Base-by-base conservation (phyloP, 1,139 yeast genomes). In the Protomyces gravidus region DNA sequence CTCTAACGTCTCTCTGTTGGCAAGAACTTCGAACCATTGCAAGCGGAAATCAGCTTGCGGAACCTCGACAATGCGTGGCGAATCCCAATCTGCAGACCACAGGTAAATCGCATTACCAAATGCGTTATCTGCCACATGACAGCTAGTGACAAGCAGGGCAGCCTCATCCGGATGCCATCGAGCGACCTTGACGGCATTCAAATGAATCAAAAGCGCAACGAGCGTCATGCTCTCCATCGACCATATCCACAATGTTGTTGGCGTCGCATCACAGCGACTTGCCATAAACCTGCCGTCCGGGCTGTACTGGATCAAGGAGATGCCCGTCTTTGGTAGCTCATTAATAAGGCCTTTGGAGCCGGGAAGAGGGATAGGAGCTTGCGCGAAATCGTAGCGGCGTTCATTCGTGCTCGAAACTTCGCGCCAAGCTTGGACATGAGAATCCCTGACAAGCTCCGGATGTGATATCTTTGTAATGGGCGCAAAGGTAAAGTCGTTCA, bases 201-300 rank as follows among this genome's bases (percentile, higher is more conserved):
- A 17, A 19, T 60, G 57, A 2, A 61, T 62, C 33, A 65, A 50
- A 26, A 65, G 49, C 19, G 67, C 64, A 15, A 65, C 55, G 6
- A 65, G 65, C 4, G 58, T 32, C 42, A 62, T 33, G 19, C 53
- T 47, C 32, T 53, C 46, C 11, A 65, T 36, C 17, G 65, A 61
- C 68, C 68, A 65, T 26, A 65, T 56, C 67, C 67, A 65, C 15
- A 65, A 45, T 4, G 66, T 56, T 5, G 65, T 65, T n/a, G 67
- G 67, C 50, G 52, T 57, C 7, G 33, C 52, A 17, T 63, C 64
- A 25, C 30, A 61, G 32, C 60, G 45, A 7, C 66, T 63, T 11
- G 63, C 66, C 9, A 65, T 61, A 5, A 59, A 45, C 3, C 60
- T 49, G 21, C 67, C 66, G 26, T 65, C 62, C 13, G 48, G 50